phyloP scores from a whole-genome alignment of 2,329 filamentous ascomycete species.

The Metarhizium anisopliae region DNA sequence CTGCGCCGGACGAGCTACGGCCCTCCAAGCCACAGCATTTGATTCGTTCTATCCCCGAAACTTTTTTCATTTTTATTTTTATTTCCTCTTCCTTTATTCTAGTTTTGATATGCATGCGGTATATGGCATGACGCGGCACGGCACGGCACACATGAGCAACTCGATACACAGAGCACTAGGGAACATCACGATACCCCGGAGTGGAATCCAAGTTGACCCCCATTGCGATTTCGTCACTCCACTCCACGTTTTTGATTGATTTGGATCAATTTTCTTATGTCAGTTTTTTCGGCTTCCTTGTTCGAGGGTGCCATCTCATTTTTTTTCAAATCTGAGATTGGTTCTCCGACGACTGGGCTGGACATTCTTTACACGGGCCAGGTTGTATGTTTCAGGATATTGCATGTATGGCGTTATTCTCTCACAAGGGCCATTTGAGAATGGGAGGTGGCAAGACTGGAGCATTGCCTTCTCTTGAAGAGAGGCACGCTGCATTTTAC shows the following conservation, averaged over 20 bases:
- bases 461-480: neutral
- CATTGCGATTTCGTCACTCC: slow-evolving; percentile 25
- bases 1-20: slow-evolving; percentile 1
- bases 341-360: neutral
- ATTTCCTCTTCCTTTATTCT: slow-evolving; percentile 4
- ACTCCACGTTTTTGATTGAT: slow-evolving; percentile 22
- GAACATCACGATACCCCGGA: slow-evolving; percentile 30
- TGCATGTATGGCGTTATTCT: slow-evolving; percentile 6
- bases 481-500: neutral
- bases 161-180: slow-evolving; percentile 26
- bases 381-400: slow-evolving; percentile 6
- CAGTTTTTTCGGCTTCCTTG: neutral
- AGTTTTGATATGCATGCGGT: slow-evolving; percentile 2
- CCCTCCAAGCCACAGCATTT: neutral
- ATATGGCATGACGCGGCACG: slow-evolving; percentile 8
- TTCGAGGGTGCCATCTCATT: neutral
- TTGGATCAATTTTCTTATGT: slow-evolving; percentile 5
- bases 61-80: neutral
- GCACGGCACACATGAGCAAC: slow-evolving; percentile 21
- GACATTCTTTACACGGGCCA: neutral
- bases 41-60: neutral
- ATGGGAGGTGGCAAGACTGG: neutral
- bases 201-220: slow-evolving; percentile 24
- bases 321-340: neutral
- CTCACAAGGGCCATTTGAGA: neutral